A percentile compares a stretch with the other conserved stretches of the same genome.
These are phyloP conservation scores for Claviceps monticola DNA, from an alignment of 2,329 filamentous ascomycete genomes.

Conservation along the genomic window DNA sequence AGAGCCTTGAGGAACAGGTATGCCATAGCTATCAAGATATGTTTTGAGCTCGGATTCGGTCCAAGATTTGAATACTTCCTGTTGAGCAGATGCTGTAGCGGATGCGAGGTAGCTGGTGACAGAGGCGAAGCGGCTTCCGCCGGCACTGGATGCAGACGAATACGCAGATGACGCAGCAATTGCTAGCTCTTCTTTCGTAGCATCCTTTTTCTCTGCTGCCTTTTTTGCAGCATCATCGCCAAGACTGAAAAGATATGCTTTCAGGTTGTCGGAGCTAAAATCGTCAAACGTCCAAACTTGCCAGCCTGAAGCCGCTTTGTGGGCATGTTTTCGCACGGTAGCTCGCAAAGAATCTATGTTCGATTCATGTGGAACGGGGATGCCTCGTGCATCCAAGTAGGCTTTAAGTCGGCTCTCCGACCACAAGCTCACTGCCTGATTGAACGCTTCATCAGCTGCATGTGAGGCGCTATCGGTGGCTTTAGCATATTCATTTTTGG, in stretches of 20 bases:
- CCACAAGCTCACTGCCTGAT: slow-evolving; percentile 48
- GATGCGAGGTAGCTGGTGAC: slow-evolving; percentile 57
- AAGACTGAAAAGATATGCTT: slow-evolving; percentile 37
- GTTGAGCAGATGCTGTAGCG: slow-evolving; percentile 52
- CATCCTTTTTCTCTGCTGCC: slow-evolving; percentile 46
- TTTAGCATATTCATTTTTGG: slow-evolving; percentile 61
- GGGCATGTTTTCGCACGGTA: slow-evolving; percentile 56
- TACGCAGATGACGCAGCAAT: slow-evolving; percentile 50
- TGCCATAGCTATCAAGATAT: slow-evolving; percentile 67
- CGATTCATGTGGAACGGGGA: slow-evolving; percentile 58
- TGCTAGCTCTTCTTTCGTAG: slow-evolving; percentile 59
- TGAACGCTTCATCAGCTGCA: slow-evolving; percentile 52
- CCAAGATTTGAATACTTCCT: slow-evolving; percentile 58
- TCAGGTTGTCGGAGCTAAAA: slow-evolving; percentile 56
- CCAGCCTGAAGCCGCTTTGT: slow-evolving; percentile 55
- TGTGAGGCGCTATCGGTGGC: slow-evolving; percentile 56
- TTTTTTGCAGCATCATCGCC: slow-evolving; percentile 44
- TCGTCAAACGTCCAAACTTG: slow-evolving; percentile 71
- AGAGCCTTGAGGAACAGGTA: slow-evolving; percentile 52
- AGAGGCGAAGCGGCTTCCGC: slow-evolving; percentile 47
- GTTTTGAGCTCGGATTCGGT: slow-evolving; percentile 59
- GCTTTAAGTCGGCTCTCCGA: slow-evolving; percentile 65
- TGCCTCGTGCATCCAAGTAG: slow-evolving; percentile 62
- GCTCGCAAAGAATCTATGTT: slow-evolving; percentile 62
- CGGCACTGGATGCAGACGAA: slow-evolving; percentile 41